Evolutionary conservation across 441 rosid genomes (phyloP), one percentile per base, ranked within the genome.

Genomic region (Lagerstroemia fauriei): DNA sequence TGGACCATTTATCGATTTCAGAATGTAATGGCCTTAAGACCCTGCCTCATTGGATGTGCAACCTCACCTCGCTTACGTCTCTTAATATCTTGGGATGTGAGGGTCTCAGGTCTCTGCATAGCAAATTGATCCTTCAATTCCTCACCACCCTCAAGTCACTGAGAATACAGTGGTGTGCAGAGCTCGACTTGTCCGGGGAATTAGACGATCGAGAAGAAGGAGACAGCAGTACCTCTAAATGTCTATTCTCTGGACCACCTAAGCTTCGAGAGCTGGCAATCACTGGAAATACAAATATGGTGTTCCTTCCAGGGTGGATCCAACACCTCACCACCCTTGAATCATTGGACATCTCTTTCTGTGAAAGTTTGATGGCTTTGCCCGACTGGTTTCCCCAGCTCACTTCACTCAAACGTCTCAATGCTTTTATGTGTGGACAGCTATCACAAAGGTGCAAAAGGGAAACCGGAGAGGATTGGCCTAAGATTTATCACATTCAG

Each of bases 11-110:
- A 32, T 53, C 2, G 16, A 44, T 76, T 61, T 50, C 70, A 31
- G 34, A n/a, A 24, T 76, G 84, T 68, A 32, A 68, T 34, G 53
- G 41, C 50, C 76, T 82, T 17, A 76, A 41, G 75, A 38, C 75
- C 3, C 75, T 82, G 4, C 84, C 80, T 14, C 65, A 34, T 50
- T 1, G 20, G 27, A 77, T 82, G 34, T n/a, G 76, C 69, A 53
- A 34, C 18, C 57, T 69, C 46, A 69, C 34, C 66, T 56, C 50
- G 24, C 80, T 82, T 69, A 53, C n/a, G 38, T 29, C 41, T 65
- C 53, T 82, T 50, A 75, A 17, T 22, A 70, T 82, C 53, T 34
- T 20, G 11, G 9, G 50, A 0, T 82, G 84, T 69, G 12, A 27
- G 3, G 63, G 20, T 63, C 75, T 82, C 56, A 20, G 0, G 50